Base-by-base conservation (phyloP, 306 rosid species). In the Rubus parviflorus region DNA sequence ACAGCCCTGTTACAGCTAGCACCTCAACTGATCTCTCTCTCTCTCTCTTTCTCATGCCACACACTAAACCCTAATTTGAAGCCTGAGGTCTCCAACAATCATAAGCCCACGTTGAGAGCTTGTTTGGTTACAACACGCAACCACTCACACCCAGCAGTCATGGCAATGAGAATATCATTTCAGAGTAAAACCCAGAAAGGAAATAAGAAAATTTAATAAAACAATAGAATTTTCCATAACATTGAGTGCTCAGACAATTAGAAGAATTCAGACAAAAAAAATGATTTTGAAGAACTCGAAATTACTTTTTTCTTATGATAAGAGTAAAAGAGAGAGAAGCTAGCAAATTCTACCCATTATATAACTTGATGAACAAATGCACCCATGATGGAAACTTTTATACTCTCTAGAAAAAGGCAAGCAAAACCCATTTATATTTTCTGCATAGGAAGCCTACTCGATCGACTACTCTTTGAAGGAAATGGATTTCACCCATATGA, bases 1-100 rank as follows among this genome's bases (percentile, higher is more conserved):
- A 96, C 99, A 96, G 91, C 70, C 86, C 80, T 83, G 67, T 91
- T 92, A 89, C 97, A 96, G 98, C 99, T 96, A 83, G 93, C 93
- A 87, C 48, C 68, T 70, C 86, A 65, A 42, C 48, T 40, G 25
- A 1, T 25, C 70, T n/a, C 75, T 42, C 61, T 8, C 68, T 37
- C 63, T 77, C 80, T 76, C 84, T 80, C 81, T 77, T 76, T 74
- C 82, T 83, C 87, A 70, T 62, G 87, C 75, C 70, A 74, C 70
- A 74, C 76, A 84, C 85, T 51, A 76, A 81, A 85, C 88, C 94
- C 91, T 83, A 90, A 86, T 77, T 79, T 61, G 65, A 58, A 20
- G 73, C 81, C 60, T 72, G 63, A 77, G 2, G 51, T 81, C 85
- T 78, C 74, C 85, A 85, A 83, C 87, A 74, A 89, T 87, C 89